Base-by-base conservation (phyloP, 106 monocot species). In the Alisma plantagoaquatica region DNA sequence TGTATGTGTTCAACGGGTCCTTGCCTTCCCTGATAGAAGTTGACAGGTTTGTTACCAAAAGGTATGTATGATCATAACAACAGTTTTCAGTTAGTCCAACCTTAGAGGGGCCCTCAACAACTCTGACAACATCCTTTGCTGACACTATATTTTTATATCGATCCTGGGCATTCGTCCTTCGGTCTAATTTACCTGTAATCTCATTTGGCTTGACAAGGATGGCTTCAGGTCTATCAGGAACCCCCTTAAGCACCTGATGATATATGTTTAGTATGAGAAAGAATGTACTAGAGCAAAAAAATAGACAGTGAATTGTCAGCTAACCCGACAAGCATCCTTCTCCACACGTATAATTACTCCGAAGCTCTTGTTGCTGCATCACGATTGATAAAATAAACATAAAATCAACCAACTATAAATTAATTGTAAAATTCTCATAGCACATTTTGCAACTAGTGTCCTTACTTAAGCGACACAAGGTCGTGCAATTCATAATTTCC, bases 231-330 rank as follows among this genome's bases (percentile, higher is more conserved):
- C 90, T 84, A 56, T 99, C 98, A n/a, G 98, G 86, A 27, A 90
- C 72, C 30, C 98, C 98, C 80, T 90, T 99, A 23, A 99, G 82
- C 29, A 99, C 86, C 98, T 98, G n/a, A n/a, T n/a, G n/a, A n/a
- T n/a, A n/a, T n/a, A n/a, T n/a, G n/a, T n/a, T n/a, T n/a, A n/a
- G n/a, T 58, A 53, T 42, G 4, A 56, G 21, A 35, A 38, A 38
- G 35, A 38, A 38, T 7, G 15, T 33, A 33, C n/a, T n/a, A n/a
- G n/a, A n/a, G n/a, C n/a, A n/a, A n/a, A n/a, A n/a, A n/a, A n/a
- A n/a, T n/a, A n/a, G n/a, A n/a, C n/a, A n/a, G n/a, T n/a, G n/a
- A n/a, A n/a, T n/a, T 43, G 10, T 38, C 18, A 26, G 20, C 68
- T 68, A 31, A 73, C 98, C 90, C 90, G 90, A 53, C 85, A 82